These are phyloP conservation scores for Pyricularia pennisetigena DNA, from an alignment of 2,329 filamentous ascomycete species.

Conservation along the genomic window DNA sequence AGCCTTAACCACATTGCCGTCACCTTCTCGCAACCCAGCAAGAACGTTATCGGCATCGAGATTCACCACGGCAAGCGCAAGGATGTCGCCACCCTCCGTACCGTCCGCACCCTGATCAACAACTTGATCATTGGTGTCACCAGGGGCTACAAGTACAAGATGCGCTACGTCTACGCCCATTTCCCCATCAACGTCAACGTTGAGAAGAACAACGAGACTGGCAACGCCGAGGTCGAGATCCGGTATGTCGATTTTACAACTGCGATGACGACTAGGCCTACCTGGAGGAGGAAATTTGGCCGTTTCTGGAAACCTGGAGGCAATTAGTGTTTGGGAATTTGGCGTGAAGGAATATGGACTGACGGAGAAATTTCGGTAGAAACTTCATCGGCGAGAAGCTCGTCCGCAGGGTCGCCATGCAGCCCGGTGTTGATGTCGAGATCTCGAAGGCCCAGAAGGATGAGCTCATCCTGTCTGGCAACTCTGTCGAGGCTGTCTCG, in stretches of 20 bases:
- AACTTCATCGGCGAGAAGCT: conserved; percentile 99
- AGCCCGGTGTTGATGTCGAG: conserved; percentile 81
- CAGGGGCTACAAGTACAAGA: conserved; percentile 99
- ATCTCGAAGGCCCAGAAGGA: conserved; percentile 92
- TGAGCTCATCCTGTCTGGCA: conserved; percentile 85
- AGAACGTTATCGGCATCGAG: conserved; percentile 87
- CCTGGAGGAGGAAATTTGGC: background rate
- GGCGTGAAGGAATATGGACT: background rate
- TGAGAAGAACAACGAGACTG: conserved; percentile 90
- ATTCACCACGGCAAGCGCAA: conserved; percentile 98
- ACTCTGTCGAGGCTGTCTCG: conserved; percentile 95
- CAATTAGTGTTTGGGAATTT: background rate
- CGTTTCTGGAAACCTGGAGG: background rate
- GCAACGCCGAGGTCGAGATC: conserved; percentile 88
- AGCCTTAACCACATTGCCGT: conserved; percentile 94
- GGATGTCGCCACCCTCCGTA: conserved; percentile 95
- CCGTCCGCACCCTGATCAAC: conserved; percentile 95
- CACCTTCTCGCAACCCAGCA: conserved; percentile 83
- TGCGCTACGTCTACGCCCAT: conserved; percentile 99
- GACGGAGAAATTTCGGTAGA: conserved; percentile 29
- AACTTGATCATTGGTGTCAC: conserved; percentile 98
- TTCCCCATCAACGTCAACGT: conserved; percentile 99
- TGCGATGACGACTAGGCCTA: conserved; percentile 19
- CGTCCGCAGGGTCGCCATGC: conserved; percentile 85
- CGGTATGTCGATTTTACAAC: conserved; percentile 47